Evolutionary conservation across 2,329 filamentous ascomycete species (phyloP), one percentile per base, ranked within the genome.

Genomic region (Neonectria sp.): DNA sequence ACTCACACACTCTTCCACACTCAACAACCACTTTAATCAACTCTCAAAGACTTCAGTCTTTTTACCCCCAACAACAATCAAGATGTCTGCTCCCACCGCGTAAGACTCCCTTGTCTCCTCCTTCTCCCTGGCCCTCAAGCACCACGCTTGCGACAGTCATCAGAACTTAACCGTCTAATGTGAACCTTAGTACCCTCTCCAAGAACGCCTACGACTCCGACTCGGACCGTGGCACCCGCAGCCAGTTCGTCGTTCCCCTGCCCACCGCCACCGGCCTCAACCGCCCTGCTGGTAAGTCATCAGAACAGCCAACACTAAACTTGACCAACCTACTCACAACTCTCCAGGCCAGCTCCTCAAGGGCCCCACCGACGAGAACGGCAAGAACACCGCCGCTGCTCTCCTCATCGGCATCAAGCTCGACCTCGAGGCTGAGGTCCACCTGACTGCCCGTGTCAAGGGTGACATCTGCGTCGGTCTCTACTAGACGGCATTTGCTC

Each of bases 341-440:
- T 9, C 24, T 13, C 3, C 57, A 87, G 86, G 86, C 62, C 82
- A 85, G 71, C 84, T 90, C 43, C 84, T 90, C 69, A 86, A 86
- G 77, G 88, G 88, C 6, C 83, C 88, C 13, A 84, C 85, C 35
- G 87, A 89, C 66, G 85, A 87, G 46, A 81, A 89, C 60, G 88
- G 89, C 68, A 86, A 88, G 73, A 81, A 86, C 65, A 90, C 88
- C 79, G 79, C 86, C 43, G 86, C 89, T 3, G 88, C 87, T 3
- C 82, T 90, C 52, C 82, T 90, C 71, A 83, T 91, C 37, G 88
- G 88, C 63, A 89, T 90, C 81, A 90, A 91, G 82, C 82, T 91
- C 40, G 89, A 91, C 75, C 79, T 90, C 21, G 88, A 91, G 77
- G 88, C 88, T 9, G 88, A 90, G 76, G 86, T 90, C 48, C 88